Conservation (phyloP, 2,329 filamentous ascomycete species). For the Thelonectria olida region DNA sequence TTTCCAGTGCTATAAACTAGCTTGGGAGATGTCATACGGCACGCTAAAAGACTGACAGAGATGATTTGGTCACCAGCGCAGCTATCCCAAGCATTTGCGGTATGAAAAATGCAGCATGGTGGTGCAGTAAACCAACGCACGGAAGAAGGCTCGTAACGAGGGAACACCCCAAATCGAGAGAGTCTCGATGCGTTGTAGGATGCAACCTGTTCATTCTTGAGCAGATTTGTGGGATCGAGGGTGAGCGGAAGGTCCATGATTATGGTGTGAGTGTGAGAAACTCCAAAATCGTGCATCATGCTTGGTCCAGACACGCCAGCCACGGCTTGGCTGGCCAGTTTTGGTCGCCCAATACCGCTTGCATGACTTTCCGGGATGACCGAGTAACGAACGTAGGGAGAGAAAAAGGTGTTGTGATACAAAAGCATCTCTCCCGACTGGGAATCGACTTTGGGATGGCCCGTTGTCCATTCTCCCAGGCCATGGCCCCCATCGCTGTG, state of each 20-base stretch:
- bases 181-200: conserved; percentile 65
- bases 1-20: conserved; percentile 73
- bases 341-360: accelerated
- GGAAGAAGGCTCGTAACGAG: conserved; percentile 63
- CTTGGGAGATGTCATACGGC: conserved; percentile 72
- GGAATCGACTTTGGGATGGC: conserved; percentile 74
- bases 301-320: conserved; percentile 70
- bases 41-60: conserved; percentile 70
- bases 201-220: conserved; percentile 63
- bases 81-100: conserved; percentile 74
- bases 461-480: conserved; percentile 74
- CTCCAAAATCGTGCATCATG: conserved; percentile 83
- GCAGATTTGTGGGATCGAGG: conserved; percentile 69
- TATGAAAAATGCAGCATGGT: conserved; percentile 76
- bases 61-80: accelerated
- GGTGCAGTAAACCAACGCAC: conserved; percentile 75
- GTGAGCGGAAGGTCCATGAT: conserved; percentile 76
- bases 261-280: conserved; percentile 68
- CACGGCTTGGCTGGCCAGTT: conserved; percentile 52
- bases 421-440: conserved; percentile 71
- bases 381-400: conserved; percentile 75
- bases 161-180: conserved; percentile 75
- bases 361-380: conserved; percentile 30
- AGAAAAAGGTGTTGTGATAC: conserved; percentile 72
- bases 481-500: too few species aligned